Conservation (phyloP, 1,284 basidiomycete genomes). For the Ustilago loliicola region DNA sequence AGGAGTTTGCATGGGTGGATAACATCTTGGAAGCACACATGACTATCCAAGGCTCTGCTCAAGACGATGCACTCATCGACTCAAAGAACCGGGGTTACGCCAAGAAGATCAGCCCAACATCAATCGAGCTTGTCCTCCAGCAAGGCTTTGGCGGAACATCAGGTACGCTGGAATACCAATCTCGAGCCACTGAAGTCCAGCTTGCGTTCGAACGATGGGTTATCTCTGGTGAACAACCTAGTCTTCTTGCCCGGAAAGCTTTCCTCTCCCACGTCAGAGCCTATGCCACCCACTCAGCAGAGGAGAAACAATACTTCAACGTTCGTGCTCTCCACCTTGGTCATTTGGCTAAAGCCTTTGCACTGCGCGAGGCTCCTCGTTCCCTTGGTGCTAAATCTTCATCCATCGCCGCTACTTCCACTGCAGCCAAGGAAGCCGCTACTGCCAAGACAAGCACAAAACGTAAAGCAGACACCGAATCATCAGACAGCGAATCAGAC, state of each 20-base stretch:
- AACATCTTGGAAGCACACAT: constrained; percentile 76
- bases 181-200: constrained; percentile 94
- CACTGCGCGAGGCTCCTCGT: constrained; percentile 90
- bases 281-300: constrained; percentile 95
- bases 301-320: constrained; percentile 96
- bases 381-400: constrained; percentile 72
- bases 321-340: constrained; percentile 92
- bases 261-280: constrained; percentile 94
- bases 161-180: constrained; percentile 79
- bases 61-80: constrained; percentile 3
- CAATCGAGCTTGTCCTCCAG: constrained; percentile 52
- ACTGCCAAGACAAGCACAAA: constrained; percentile 11
- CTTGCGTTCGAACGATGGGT: constrained; percentile 96
- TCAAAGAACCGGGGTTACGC: constrained; percentile 25
- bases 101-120: constrained; percentile 35
- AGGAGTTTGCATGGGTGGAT: constrained; percentile 86
- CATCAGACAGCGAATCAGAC: constrained; percentile 9
- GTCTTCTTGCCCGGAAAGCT: constrained; percentile 83
- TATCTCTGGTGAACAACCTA: constrained; percentile 81
- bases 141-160: constrained; percentile 82
- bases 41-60: constrained; percentile 25
- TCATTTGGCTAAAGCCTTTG: constrained; percentile 96
- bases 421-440: constrained; percentile 14
- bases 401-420: constrained; percentile 18
- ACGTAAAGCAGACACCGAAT: constrained; percentile 2